Conservation (phyloP, 257 asterid genomes). For the Leptodermis oblonga region DNA sequence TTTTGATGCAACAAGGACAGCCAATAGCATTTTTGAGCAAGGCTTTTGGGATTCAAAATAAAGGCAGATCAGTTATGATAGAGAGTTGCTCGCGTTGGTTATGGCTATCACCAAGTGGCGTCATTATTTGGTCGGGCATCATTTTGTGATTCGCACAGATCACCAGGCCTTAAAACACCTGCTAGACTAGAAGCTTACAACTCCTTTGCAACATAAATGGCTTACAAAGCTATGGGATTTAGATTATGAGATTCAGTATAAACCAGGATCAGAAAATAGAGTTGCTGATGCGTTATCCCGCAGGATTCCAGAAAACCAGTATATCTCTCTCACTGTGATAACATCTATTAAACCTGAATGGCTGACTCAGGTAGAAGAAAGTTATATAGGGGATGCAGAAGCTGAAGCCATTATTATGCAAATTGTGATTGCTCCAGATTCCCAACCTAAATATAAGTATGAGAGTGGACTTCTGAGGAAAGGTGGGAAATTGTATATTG, state of each 20-base stretch:
- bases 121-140: neutral
- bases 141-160: neutral
- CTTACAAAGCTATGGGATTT: neutral
- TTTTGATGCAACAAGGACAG: neutral
- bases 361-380: no score
- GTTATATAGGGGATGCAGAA: no score
- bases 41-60: neutral
- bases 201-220: neutral
- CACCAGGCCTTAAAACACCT: neutral
- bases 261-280: neutral
- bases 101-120: neutral
- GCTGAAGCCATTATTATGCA: no score
- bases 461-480: no score
- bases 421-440: no score
- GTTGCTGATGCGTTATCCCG: neutral
- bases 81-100: neutral
- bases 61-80: neutral
- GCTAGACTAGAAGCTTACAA: neutral
- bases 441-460: no score
- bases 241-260: neutral
- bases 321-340: no score
- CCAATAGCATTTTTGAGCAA: neutral
- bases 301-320: no score
- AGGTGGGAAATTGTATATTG: no score
- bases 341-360: no score